Conservation (phyloP, 2,329 filamentous ascomycete genomes). For the Lachnellula arida region DNA sequence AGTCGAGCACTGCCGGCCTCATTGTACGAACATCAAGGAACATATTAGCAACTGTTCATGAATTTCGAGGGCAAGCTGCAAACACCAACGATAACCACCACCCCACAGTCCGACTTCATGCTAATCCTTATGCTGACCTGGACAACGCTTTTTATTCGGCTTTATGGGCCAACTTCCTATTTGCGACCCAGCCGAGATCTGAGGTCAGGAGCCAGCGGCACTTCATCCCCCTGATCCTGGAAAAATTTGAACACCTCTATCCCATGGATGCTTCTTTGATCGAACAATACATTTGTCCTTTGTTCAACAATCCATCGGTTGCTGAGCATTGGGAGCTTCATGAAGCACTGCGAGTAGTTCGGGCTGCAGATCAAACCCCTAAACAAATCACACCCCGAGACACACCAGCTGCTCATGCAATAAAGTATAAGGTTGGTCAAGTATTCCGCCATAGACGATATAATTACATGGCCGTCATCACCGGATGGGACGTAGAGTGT, state of each 20-base stretch:
- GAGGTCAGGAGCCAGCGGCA: conserved; percentile 25
- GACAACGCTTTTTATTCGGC: conserved; percentile 37
- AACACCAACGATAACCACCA: conserved; percentile 27
- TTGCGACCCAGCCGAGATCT: conserved; percentile 23
- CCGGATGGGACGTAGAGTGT: conserved; percentile 68
- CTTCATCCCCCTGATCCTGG: conserved; percentile 33
- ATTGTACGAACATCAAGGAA: conserved; percentile 75
- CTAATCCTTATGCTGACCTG: conserved; percentile 31
- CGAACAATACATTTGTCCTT: conserved; percentile 33
- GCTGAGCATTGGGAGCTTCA: conserved; percentile 36
- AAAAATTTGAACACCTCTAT: conserved; percentile 34
- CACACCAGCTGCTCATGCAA: conserved; percentile 31
- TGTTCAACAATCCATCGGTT: conserved; percentile 30
- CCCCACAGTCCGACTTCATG: conserved; percentile 32
- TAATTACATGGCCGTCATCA: conserved; percentile 73
- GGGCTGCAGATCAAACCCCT: conserved; percentile 50
- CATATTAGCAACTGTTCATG: conserved; percentile 67
- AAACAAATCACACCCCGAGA: conserved; percentile 40
- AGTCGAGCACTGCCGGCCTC: conserved; percentile 62
- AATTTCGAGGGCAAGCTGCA: conserved; percentile 36
- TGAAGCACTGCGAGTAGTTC: conserved; percentile 51
- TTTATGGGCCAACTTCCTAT: conserved; percentile 35
- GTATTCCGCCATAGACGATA: conserved; percentile 81
- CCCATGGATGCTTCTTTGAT: conserved; percentile 37
- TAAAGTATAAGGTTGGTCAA: conserved; percentile 71